Evolutionary conservation across 495 filamentous ascomycete species (phyloP).

Genomic region (Penicillium salamii): DNA sequence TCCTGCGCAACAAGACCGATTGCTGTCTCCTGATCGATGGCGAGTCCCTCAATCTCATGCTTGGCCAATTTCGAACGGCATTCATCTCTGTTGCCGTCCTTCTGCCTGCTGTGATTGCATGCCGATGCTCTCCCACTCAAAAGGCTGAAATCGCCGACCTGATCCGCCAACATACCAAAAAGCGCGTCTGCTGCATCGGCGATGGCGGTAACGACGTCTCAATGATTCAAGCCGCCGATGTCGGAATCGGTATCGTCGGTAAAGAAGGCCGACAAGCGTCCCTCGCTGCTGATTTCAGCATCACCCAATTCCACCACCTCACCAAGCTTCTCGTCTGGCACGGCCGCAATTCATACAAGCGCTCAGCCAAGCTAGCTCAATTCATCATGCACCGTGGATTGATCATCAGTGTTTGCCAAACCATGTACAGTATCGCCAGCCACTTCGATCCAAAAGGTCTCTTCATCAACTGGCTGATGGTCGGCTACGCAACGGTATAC

Average conservation of each 20-base stretch:
- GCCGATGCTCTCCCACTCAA: slow-evolving; percentile 94
- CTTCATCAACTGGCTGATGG: slow-evolving; percentile 95
- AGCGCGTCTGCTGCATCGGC: slow-evolving; percentile 93
- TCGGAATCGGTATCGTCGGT: slow-evolving; percentile 96
- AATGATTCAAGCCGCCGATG: slow-evolving; percentile 98
- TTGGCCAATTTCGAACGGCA: slow-evolving; percentile 72
- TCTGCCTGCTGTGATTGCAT: slow-evolving; percentile 90
- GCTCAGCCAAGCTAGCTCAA: slow-evolving; percentile 90
- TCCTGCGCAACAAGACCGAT: slow-evolving; percentile 81
- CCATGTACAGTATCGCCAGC: slow-evolving; percentile 91
- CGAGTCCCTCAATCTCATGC: slow-evolving; percentile 78
- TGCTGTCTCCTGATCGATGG: slow-evolving; percentile 95
- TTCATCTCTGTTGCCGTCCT: slow-evolving; percentile 89
- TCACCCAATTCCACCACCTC: slow-evolving; percentile 92
- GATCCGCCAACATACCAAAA: slow-evolving; percentile 88
- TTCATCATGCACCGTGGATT: slow-evolving; percentile 98
- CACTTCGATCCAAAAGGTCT: slow-evolving; percentile 90
- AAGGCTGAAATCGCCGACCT: slow-evolving; percentile 91
- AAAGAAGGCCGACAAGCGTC: slow-evolving; percentile 96
- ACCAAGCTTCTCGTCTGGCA: slow-evolving; percentile 98
- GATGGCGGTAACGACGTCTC: slow-evolving; percentile 98
- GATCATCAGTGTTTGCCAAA: slow-evolving; percentile 93
- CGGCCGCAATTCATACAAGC: slow-evolving; percentile 93
- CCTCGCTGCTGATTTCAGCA: slow-evolving; percentile 93
- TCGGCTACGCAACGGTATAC: slow-evolving; percentile 95